Evolutionary conservation across 2,329 filamentous ascomycete genomes (phyloP).

Genomic region (Nemania sp.): DNA sequence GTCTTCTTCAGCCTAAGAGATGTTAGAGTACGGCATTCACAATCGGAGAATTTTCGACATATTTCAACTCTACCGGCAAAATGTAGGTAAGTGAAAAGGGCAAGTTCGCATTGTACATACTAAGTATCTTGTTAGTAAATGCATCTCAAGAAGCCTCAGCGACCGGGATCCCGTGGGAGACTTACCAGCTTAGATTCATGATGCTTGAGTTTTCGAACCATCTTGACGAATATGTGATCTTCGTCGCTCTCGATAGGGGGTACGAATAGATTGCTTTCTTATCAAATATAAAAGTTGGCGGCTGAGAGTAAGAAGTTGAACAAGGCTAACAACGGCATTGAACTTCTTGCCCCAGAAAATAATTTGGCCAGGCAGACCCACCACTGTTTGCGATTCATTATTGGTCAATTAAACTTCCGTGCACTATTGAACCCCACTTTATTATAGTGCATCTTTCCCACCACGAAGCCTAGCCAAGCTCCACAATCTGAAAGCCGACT

Average conservation of each 20-base stretch:
- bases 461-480: background rate
- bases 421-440: slow-evolving; percentile 1
- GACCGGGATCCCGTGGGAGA: background rate
- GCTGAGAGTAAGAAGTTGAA: background rate
- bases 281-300: background rate
- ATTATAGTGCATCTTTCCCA: slow-evolving; percentile 4
- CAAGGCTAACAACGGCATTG: background rate
- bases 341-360: slow-evolving; percentile 16
- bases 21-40: slow-evolving; percentile 1
- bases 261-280: background rate
- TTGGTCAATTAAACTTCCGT: slow-evolving; percentile 2
- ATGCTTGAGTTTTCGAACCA: slow-evolving; percentile 96
- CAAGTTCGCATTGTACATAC: slow-evolving; percentile 13
- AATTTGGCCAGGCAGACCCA: slow-evolving; percentile 1
- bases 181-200: slow-evolving; percentile 85
- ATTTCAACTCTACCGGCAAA: background rate
- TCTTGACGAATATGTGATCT: slow-evolving; percentile 45
- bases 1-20: slow-evolving; percentile 68
- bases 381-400: background rate
- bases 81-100: background rate
- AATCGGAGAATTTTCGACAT: background rate
- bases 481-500: background rate
- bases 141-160: background rate
- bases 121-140: slow-evolving; percentile 21
- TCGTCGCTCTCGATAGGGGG: background rate